Base-by-base conservation (phyloP, 2,329 filamentous ascomycete species). In the Phialophora tarda region DNA sequence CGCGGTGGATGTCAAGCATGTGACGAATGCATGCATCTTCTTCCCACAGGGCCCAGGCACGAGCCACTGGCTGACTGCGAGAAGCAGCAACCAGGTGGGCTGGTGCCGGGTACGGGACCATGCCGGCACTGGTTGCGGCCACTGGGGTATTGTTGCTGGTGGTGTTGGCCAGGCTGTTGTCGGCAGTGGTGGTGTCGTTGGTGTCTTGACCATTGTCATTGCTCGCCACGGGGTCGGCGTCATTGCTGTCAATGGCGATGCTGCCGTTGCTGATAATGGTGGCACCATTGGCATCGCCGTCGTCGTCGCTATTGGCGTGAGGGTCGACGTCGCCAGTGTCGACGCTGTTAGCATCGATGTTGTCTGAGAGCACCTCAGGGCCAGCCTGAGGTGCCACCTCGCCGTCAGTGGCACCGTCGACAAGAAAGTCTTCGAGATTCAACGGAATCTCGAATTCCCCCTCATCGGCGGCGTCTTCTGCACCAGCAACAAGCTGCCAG, bases 1-100 rank as follows among this genome's bases (percentile, higher is more conserved):
- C 69, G 26, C 65, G 55, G 6, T 50, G n/a, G 38, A 72, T 67
- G 21, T 62, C 56, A 21, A 69, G 57, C 71, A 72, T 71, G 41
- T 70, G 69, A n/a, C 57, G 41, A 58, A 71, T 71, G 50, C 65
- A 64, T n/a, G 68, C 58, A 50, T 70, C 69, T 59, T 71, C 64
- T 41, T 72, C 71, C 44, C 61, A 69, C 50, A 68, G 41, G 2
- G 60, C 62, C 65, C 67, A 72, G 34, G 57, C 55, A 48, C 63
- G 63, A 34, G 59, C 55, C 11, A 44, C 30, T 10, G 47, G 61
- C 23, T 63, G 12, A 6, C 50, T 26, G 26, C 34, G 56, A 26
- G 67, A 70, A 23, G 59, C 65, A 17, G 34, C 44, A 48, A 70
- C 57, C 50, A 70, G 56, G 30, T 59, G 14, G 11, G 23, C 32